Base-by-base conservation (phyloP, 306 rosid genomes). In the Castanea mollissima region DNA sequence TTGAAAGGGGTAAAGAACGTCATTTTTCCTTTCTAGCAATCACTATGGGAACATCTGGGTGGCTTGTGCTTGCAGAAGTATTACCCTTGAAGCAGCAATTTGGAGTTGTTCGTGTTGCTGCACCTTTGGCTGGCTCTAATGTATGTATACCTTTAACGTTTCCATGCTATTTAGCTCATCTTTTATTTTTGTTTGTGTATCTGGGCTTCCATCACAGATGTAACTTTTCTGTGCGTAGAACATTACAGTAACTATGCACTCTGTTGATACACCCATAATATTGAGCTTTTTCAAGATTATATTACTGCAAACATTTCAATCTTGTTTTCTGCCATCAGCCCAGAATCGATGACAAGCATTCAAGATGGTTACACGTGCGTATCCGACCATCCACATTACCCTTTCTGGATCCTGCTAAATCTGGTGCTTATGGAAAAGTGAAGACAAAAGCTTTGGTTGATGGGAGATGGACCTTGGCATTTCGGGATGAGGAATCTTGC, bases 401-500 rank as follows among this genome's bases (percentile, higher is more conserved):
- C 19, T 84, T 82, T 79, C 19, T 84, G 58, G 90, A 89, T 81
- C 88, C 93, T 34, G 79, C 85, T 27, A 89, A 87, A 84, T 81
- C 78, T 12, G 83, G 80, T 71, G 80, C 85, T 63, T n/a, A 20
- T 0, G 73, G 75, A 68, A 90, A 86, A 81, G 58, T 57, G 20
- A 91, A 84, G 83, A 34, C 87, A 1, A 90, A 83, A 85, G 78
- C 85, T 80, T 85, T 90, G 85, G 91, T 92, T 62, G 99, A 95
- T 82, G 99, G 99, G 62, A 90, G 98, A 87, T 95, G 99, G 99
- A 95, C 93, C 63, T 80, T 95, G 74, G 98, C 99, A 16, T 95
- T 95, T 83, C 72, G 87, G 77, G 97, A 93, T 9, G 97, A 87
- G 79, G 93, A 89, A 78, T 81, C 97, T 64, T 95, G 98, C 87